phyloP scores from a whole-genome alignment of 331 rosid species.

The Dryas integrifolia region DNA sequence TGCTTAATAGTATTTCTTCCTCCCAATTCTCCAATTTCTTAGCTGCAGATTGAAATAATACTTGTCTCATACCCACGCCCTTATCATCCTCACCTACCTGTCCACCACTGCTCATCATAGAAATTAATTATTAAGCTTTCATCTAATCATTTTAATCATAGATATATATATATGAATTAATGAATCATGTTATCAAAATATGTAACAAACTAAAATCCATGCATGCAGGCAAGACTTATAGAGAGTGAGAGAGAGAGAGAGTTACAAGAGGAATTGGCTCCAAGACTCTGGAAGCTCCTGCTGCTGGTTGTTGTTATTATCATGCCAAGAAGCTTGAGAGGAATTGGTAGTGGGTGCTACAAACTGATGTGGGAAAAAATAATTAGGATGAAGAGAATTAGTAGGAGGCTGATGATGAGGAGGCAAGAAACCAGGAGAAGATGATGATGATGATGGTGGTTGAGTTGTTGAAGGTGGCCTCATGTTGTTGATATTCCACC shows the following conservation, averaged over 20 bases:
- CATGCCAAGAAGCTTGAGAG: conserved; percentile 50
- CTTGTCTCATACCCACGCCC: conserved; percentile 36
- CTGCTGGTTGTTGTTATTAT: conserved; percentile 23
- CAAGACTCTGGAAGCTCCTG: conserved; percentile 86
- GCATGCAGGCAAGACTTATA: neutral
- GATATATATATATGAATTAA: neutral
- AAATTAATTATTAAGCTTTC: neutral
- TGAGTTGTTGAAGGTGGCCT: conserved; percentile 44
- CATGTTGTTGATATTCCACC: conserved; percentile 83
- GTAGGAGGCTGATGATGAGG: conserved; percentile 33
- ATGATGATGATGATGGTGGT: conserved; percentile 26
- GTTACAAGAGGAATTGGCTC: conserved; percentile 87
- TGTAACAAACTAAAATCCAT: neutral
- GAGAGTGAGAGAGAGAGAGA: conserved; percentile 18
- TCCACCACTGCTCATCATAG: conserved; percentile 52
- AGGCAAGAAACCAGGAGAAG: conserved; percentile 50
- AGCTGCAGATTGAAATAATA: conserved; percentile 26
- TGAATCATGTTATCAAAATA: neutral
- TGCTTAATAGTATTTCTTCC: conserved; percentile 39
- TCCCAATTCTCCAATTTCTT: conserved; percentile 73
- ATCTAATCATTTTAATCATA: neutral
- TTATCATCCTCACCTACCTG: conserved; percentile 62
- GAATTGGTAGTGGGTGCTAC: conserved; percentile 33
- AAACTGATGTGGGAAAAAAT: conserved; percentile 41
- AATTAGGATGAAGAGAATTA: conserved; percentile 9